phyloP scores from a whole-genome alignment of 2,329 filamentous ascomycete species.

The Zymoseptoria passerinii region DNA sequence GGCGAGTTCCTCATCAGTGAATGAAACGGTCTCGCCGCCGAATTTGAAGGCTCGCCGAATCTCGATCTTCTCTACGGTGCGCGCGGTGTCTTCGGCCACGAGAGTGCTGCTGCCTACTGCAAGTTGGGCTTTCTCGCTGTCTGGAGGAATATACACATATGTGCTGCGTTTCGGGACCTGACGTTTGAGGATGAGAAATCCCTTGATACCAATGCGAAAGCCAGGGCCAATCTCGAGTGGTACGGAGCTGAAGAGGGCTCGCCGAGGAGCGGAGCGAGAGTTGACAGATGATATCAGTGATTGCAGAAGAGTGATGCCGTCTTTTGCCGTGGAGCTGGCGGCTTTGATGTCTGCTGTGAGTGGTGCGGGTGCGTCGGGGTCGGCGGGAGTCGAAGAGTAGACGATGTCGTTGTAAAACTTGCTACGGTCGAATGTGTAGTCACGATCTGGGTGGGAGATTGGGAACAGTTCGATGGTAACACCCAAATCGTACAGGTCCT shows the following conservation, averaged over 20 bases:
- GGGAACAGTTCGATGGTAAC: conserved; percentile 90
- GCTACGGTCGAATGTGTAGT: conserved; percentile 63
- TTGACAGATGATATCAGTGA: conserved; percentile 81
- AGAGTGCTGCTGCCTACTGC: conserved; percentile 65
- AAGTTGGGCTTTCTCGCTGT: conserved; percentile 77
- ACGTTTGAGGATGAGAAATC: conserved; percentile 79
- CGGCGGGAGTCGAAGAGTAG: conserved; percentile 63
- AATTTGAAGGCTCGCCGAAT: conserved; percentile 93
- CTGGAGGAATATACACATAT: conserved; percentile 66
- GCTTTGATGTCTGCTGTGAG: conserved; percentile 46
- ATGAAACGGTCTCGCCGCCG: conserved; percentile 80
- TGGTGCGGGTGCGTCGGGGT: conserved; percentile 58
- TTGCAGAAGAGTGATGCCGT: conserved; percentile 70
- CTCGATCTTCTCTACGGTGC: conserved; percentile 69
- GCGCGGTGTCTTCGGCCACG: conserved; percentile 68
- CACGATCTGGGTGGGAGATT: conserved; percentile 57
- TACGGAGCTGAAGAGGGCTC: conserved; percentile 79
- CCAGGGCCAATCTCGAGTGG: conserved; percentile 79
- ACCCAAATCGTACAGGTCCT: conserved; percentile 89
- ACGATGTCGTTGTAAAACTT: conserved; percentile 96
- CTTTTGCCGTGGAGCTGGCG: conserved; percentile 54
- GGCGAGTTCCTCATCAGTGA: conserved; percentile 75
- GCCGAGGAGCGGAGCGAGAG: conserved; percentile 77
- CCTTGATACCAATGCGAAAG: conserved; percentile 81
- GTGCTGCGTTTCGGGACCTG: conserved; percentile 74